These are phyloP conservation scores for Viola odorata DNA, from an alignment of 345 rosid genomes.

Conservation along the genomic window DNA sequence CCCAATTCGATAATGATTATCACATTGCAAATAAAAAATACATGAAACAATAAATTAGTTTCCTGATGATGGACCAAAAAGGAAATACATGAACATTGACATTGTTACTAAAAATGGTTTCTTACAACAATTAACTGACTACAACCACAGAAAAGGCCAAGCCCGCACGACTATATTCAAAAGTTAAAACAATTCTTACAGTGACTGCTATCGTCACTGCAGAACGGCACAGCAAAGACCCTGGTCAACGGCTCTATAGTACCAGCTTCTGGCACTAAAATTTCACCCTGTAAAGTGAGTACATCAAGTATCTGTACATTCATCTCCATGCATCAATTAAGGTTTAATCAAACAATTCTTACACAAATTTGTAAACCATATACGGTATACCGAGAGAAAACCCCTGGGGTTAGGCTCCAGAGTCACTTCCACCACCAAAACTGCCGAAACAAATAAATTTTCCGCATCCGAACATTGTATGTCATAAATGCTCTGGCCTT, in stretches of 20 bases:
- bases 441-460: slow-evolving; percentile 62
- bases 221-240: background rate
- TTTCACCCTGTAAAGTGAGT: slow-evolving; percentile 4
- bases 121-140: background rate
- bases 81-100: too few species aligned
- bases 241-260: slow-evolving; percentile 16
- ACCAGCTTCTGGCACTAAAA: slow-evolving; percentile 13
- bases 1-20: too few species aligned
- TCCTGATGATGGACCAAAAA: too few species aligned
- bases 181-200: background rate
- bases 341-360: slow-evolving; percentile 13
- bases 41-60: too few species aligned
- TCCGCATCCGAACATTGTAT: slow-evolving; percentile 67
- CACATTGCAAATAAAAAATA: too few species aligned
- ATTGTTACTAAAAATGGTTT: too few species aligned
- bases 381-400: slow-evolving; percentile 17
- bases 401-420: background rate
- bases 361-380: slow-evolving; percentile 17
- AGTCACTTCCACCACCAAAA: slow-evolving; percentile 92
- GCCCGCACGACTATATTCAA: background rate
- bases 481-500: slow-evolving; percentile 89
- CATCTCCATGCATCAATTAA: slow-evolving; percentile 16
- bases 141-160: background rate
- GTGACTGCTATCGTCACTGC: slow-evolving; percentile 3
- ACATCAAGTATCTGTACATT: slow-evolving; percentile 36